Evolutionary conservation across 352 stramenopile genomes (phyloP), one percentile per base, ranked within the genome.

Genomic region (Globisporangium cylindrosporum): DNA sequence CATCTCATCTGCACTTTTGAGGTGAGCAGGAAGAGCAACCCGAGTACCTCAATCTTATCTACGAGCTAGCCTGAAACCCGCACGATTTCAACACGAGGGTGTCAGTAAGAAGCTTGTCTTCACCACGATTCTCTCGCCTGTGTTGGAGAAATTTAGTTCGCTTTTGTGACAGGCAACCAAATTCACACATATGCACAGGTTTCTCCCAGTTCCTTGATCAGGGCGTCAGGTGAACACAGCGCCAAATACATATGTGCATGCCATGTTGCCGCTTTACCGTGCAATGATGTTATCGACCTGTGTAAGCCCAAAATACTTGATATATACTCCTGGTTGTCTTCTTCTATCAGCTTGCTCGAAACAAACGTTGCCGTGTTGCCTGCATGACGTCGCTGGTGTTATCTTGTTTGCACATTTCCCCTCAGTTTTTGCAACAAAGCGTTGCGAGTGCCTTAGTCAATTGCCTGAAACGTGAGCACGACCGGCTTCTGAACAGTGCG

Each of bases 401-500:
- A 32, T 43, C 32, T 62, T 32, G 9, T 5, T 49, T 36, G 32
- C 56, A 32, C 41, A 38, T n/a, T 22, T 24, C 56, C 56, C 56
- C 27, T 22, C 32, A 10, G n/a, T 4, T 14, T 22, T 62, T 20
- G 12, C 32, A 18, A 12, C 8, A 48, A 49, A 18, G 8, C n/a
- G 5, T 18, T 20, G 32, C 20, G 5, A 25, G 10, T 36, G 34
- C 32, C 20, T 60, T 66, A 92, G 68, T 92, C 84, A 63, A 92
- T 86, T 20, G 85, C 87, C 69, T 93, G 85, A 70, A 94, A 94
- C 29, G 81, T 91, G 29, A 94, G 64, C 65, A 85, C 67, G 14
- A 93, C 82, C 12, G 87, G 87, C 73, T 94, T 94, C 57, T 79
- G 64, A 27, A 93, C 83, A 51, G 82, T 92, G 20, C 85, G 82